Conservation (phyloP, 495 filamentous ascomycete species). For the Venustampulla echinocandica region DNA sequence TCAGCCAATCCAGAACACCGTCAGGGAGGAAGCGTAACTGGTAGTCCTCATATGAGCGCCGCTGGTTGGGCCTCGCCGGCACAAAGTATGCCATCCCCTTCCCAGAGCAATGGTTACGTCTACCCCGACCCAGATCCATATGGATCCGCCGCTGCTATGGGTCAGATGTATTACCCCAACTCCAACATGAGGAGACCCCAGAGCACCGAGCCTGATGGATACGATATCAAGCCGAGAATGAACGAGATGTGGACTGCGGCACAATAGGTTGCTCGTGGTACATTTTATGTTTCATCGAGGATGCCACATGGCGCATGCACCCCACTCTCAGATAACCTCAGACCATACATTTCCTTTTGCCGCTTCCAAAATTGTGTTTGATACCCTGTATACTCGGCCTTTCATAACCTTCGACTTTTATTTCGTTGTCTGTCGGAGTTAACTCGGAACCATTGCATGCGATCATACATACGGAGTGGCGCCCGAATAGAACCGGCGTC, state of each 20-base stretch:
- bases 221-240: conserved; percentile 50
- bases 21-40: conserved; percentile 49
- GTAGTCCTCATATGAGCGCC: conserved; percentile 66
- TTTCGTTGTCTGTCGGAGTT: conserved; percentile 4
- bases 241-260: conserved; percentile 31
- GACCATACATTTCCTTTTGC: neutral
- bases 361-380: conserved; percentile 12
- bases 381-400: conserved; percentile 22
- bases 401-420: neutral
- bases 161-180: conserved; percentile 56
- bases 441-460: conserved; percentile 12
- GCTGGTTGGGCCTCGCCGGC: conserved; percentile 68
- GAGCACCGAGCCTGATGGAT: conserved; percentile 65
- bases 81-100: conserved; percentile 54
- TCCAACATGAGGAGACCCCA: conserved; percentile 57
- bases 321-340: neutral
- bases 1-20: conserved; percentile 68
- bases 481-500: neutral
- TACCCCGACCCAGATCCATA: conserved; percentile 62
- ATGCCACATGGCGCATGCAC: neutral
- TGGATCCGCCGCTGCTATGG: conserved; percentile 45
- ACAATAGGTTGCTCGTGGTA: conserved; percentile 6
- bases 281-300: neutral
- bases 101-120: conserved; percentile 54
- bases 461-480: neutral